A percentile compares a stretch with the other conserved stretches of the same genome.
These are phyloP conservation scores for Trichoderma cornu-damae DNA, from an alignment of 2,329 filamentous ascomycete species.

Conservation along the genomic window DNA sequence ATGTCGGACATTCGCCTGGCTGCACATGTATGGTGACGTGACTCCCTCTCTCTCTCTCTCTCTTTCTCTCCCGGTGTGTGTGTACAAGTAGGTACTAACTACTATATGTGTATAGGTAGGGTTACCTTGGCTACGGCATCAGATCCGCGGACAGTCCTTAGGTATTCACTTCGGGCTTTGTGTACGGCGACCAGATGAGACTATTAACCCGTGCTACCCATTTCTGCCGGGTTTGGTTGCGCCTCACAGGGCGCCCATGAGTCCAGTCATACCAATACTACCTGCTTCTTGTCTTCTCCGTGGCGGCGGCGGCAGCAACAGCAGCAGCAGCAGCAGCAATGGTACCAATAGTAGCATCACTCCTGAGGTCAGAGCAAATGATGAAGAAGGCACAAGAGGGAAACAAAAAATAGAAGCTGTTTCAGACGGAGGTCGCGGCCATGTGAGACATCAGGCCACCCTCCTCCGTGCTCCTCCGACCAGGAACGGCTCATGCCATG, in stretches of 20 bases:
- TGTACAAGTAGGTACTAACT: not conserved
- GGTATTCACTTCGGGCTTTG: not conserved
- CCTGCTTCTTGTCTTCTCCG: not conserved
- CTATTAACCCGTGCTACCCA: not conserved
- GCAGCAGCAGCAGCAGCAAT: not conserved
- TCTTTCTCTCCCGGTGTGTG: not conserved
- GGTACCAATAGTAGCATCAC: not conserved
- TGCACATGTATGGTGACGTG: not conserved
- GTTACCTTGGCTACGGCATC: not conserved
- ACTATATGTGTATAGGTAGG: not conserved
- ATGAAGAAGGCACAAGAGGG: not conserved
- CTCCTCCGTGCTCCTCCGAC: not conserved
- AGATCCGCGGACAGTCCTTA: not conserved
- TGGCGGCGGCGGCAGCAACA: not conserved
- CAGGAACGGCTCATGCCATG: not conserved
- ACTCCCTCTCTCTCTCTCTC: not conserved
- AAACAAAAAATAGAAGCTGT: not conserved
- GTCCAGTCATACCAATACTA: not conserved
- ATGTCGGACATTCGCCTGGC: constrained; percentile 2
- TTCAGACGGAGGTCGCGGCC: not conserved
- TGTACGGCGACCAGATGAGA: not conserved
- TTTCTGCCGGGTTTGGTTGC: not conserved
- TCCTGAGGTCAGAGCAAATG: not conserved
- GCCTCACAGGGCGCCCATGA: not conserved
- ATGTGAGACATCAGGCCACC: constrained; percentile 14